Base-by-base conservation (phyloP, 1,284 basidiomycete species). In the Vanrija sp. region DNA sequence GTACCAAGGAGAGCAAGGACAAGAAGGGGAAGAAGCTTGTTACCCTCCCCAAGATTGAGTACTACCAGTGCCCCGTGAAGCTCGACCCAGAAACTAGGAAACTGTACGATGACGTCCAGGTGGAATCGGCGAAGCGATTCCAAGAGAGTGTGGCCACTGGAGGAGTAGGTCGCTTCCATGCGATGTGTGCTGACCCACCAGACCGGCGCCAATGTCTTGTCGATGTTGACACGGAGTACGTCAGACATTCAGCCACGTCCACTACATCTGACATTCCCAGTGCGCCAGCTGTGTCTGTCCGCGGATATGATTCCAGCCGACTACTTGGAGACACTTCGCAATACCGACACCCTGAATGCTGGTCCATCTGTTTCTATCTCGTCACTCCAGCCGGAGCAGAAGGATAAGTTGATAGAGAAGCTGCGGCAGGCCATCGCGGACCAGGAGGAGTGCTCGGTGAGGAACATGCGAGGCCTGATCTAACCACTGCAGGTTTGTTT, bases 1-100 rank as follows among this genome's bases (percentile, higher is more conserved):
- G 90, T 31, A 92, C 89, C 4, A 93, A 93, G 72, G 88, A 92
- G 75, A 87, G 85, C 84, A 86, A 87, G 80, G 88, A 92, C 67
- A 80, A 78, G 9, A 72, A 83, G 12, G 91, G 90, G 15, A 84
- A 85, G 19, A 74, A 79, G 14, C 77, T 94, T 9, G 81, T 94
- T 7, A 80, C 84, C 19, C 78, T 94, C 16, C 90, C 90, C 22
- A 83, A 86, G 4, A 88, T 89, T 41, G 68, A 71, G 43, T 68
- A 61, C 48, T 72, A 69, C 52, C 62, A 69, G 49, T 60, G 57
- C 12, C 50, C 83, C 16, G 86, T 95, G n/a, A 74, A 82, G 19
- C 79, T 95, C 23, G 78, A 79, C 41, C 78, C 81, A 0, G 82
- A 85, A 63, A 85, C 86, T 31, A 82, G 87, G 54, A 76, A 75